These are phyloP conservation scores for Malus fusca DNA, from an alignment of 306 rosid genomes.

Conservation along the genomic window DNA sequence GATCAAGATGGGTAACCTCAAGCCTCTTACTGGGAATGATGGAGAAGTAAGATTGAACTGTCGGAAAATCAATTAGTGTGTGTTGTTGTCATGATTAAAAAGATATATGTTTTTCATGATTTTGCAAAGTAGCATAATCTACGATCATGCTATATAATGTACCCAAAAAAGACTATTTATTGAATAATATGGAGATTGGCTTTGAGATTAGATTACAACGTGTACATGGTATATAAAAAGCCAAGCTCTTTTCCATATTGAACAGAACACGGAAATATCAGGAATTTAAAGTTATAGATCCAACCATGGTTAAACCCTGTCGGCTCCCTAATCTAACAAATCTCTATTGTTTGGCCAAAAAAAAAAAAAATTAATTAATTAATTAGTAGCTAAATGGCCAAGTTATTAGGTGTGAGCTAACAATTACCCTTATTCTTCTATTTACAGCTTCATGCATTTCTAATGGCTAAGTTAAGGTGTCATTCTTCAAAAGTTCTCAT, in stretches of 20 bases:
- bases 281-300: background rate
- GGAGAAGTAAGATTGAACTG: conserved; percentile 31
- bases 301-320: background rate
- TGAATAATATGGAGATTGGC: background rate
- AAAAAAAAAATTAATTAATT: background rate
- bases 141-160: background rate
- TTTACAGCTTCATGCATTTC: no score
- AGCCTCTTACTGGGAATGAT: conserved; percentile 22
- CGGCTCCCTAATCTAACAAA: no score
- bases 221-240: background rate
- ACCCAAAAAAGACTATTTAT: background rate
- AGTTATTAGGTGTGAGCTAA: no score
- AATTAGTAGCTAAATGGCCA: no score
- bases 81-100: background rate
- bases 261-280: background rate
- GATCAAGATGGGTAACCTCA: conserved; percentile 36
- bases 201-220: background rate
- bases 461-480: no score
- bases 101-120: background rate
- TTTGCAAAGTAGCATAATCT: no score
- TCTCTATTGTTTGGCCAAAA: no score
- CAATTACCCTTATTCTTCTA: no score
- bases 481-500: no score
- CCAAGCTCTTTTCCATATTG: background rate
- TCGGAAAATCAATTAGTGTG: conserved; percentile 8